Evolutionary conservation across 768 basidiomycete species (phyloP), one percentile per base, ranked within the genome.

Genomic region (Cubamyces sp.): DNA sequence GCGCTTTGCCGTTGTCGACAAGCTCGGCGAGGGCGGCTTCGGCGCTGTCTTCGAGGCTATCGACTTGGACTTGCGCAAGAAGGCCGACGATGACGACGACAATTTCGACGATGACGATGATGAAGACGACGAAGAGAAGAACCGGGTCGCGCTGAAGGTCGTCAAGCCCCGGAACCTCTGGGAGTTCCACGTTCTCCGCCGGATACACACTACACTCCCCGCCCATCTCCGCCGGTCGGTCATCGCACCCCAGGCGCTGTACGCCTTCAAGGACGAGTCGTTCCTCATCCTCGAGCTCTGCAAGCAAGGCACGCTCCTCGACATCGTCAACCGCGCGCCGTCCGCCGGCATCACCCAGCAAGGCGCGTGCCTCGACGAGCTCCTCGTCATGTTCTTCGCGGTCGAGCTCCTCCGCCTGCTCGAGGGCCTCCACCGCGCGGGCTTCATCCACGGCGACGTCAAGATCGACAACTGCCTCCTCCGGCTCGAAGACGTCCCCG

Each of bases 391-490:
- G 72, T 99, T 98, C 82, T 99, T 98, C 82, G 82, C 91, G 25
- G 82, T 96, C 69, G 97, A 98, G 74, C 84, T 98, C 6, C 75
- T 98, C 41, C 87, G 88, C 26, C 76, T 91, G 11, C 75, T 98
- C 45, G 94, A 96, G 70, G 87, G 82, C 18, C 84, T 98, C 73
- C 97, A 98, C 73, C 59, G 71, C 16, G 78, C 82, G 0, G 92
- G 94, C 12, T 92, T 98, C 77, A 92, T 99, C 67, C 97, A 99
- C 70, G 96, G 97, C 34, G 97, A 99, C 76, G 83, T 99, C 65
- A 99, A 99, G 80, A 97, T 98, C 74, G 97, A 99, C 77, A 99
- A 99, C 76, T 97, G 96, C 73, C 83, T 99, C n/a, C 79, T 98
- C 9, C 87, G 97, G 5, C 82, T 99, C 47, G 90, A 94, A 65